Conservation (phyloP, 208 protist species). For the Crithidia bombi region DNA sequence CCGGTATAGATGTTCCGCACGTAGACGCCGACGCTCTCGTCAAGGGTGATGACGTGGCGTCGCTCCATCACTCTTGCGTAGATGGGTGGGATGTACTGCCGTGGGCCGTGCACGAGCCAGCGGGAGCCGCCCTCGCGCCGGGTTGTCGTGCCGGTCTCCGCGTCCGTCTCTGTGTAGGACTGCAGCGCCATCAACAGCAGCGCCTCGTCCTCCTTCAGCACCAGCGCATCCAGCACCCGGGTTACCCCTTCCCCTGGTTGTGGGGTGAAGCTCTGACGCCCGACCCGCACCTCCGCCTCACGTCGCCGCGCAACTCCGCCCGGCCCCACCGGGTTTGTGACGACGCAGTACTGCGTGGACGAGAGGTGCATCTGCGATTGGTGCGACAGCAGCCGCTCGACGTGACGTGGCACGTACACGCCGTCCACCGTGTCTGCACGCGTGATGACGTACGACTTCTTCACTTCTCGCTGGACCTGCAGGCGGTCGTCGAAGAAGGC, state of each 20-base stretch:
- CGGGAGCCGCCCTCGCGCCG: slow-evolving; percentile 51
- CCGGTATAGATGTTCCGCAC: slow-evolving; percentile 92
- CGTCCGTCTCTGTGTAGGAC: slow-evolving; percentile 23
- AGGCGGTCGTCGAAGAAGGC: slow-evolving; percentile 66
- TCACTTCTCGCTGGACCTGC: slow-evolving; percentile 69
- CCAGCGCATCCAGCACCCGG: slow-evolving; percentile 56
- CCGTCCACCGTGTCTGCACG: slow-evolving; percentile 47
- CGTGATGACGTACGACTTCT: slow-evolving; percentile 89
- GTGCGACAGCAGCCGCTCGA: slow-evolving; percentile 61
- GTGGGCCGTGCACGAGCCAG: slow-evolving; percentile 95
- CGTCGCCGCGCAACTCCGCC: slow-evolving; percentile 74
- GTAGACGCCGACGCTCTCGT: slow-evolving; percentile 96
- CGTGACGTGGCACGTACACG: slow-evolving; percentile 62
- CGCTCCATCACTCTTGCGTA: slow-evolving; percentile 92
- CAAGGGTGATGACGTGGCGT: slow-evolving; percentile 87
- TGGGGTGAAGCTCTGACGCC: slow-evolving; percentile 79
- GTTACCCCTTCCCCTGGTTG: slow-evolving; percentile 63
- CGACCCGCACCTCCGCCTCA: slow-evolving; percentile 81
- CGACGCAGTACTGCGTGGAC: slow-evolving; percentile 92
- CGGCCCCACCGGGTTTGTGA: slow-evolving; percentile 84
- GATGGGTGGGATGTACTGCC: slow-evolving; percentile 91
- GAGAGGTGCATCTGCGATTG: slow-evolving; percentile 52
- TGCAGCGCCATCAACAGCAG: slow-evolving; percentile 29
- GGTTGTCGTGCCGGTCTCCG: not conserved
- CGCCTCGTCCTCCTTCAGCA: slow-evolving; percentile 55